These are phyloP conservation scores for maize (Zea mays) DNA, from an alignment of 176 grass and related monocot species.

Conservation along the genomic window Zm-B73-REFERENCE-NAM-5.0 NC_050099.1:147317001-147317500, in stretches of 20 bases:
- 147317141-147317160: conserved; percentile 40
- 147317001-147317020: conserved; percentile 67
- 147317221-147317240: not conserved
- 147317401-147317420: no score
- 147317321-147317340: not conserved
- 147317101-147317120: conserved; percentile 62
- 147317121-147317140: conserved; percentile 50
- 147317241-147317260: not conserved
- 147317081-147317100: conserved; percentile 55
- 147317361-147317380: no score
- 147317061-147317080: conserved; percentile 64
- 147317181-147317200: conserved; percentile 4
- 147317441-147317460: no score
- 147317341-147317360: no score
- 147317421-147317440: no score
- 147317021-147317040: conserved; percentile 60
- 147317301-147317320: not conserved
- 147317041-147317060: conserved; percentile 60
- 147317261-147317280: not conserved
- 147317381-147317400: no score
- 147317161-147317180: conserved; percentile 29
- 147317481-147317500: not conserved
- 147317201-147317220: not conserved
- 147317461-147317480: not conserved
- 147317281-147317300: not conserved